Evolutionary conservation across 2,329 filamentous ascomycete species (phyloP), one percentile per base, ranked within the genome.

Genomic region (Colletotrichum sojae): DNA sequence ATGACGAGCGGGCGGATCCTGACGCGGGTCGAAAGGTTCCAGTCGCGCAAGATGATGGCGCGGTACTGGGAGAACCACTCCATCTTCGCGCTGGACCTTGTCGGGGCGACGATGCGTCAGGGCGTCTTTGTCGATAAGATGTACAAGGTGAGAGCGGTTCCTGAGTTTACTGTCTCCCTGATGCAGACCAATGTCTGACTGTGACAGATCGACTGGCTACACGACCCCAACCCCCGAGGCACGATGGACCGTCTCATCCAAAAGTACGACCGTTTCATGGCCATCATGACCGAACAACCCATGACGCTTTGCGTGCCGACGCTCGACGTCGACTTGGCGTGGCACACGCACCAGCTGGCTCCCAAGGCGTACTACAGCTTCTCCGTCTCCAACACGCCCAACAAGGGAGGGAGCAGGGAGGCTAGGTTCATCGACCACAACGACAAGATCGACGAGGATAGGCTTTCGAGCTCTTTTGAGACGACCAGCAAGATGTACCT

Each of bases 271-370:
- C 86, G 90, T 4, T 94, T 93, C 78, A 81, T 92, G 16, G 57
- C 73, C 0, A 85, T 94, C 71, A 90, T 94, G 78, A 78, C 78
- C 1, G 69, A 75, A 0, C 73, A 88, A 51, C 83, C 84, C 0
- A 72, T 69, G 0, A 76, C 85, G 4, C 81, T 87, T 15, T 87
- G 84, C 0, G 92, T 94, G 0, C 92, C 92, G 0, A 94, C 92
- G 0, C 83, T 94, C 0, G 92, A 94, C 71, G 85, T 94, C 5
- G 92, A 94, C 75, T 82, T 94, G 0, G 91, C 88, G 0, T 94
- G 92, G 92, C 94, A 97, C 76, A 95, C 92, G 0, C 92, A 95
- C 74, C 92, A 95, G 76, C 87, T 95, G 3, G 87, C 82, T 9
- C 91, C 93, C 0, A 74, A 76, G 2, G 75, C 81, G 4, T 96